A percentile compares a stretch with the other conserved stretches of the same genome.
Evolutionary conservation across 495 filamentous ascomycete genomes (phyloP).

Genomic region (Podospora tetraspora): DNA sequence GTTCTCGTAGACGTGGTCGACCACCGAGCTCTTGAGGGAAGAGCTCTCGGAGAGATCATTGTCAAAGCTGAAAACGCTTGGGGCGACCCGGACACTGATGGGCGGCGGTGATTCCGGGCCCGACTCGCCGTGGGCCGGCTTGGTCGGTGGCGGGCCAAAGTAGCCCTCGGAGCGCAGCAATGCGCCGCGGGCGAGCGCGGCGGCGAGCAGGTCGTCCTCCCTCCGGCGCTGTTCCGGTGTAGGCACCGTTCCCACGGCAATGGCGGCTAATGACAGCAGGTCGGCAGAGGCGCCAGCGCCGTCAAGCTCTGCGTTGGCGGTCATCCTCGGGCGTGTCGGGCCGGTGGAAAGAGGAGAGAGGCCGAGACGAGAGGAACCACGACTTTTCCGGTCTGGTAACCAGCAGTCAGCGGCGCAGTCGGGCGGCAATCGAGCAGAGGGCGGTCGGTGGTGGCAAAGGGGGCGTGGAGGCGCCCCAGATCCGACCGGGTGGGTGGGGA

Average conservation of each 20-base stretch:
- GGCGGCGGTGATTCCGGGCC: not conserved
- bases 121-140: not conserved
- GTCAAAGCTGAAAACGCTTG: slow-evolving; percentile 17
- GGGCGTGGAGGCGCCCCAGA: not conserved
- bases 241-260: slow-evolving; percentile 1
- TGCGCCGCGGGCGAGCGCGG: not conserved
- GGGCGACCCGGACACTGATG: not conserved
- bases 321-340: not conserved
- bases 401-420: not conserved
- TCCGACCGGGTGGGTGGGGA: not conserved
- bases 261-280: slow-evolving; percentile 7
- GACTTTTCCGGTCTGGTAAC: not conserved
- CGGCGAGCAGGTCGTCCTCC: slow-evolving; percentile 15
- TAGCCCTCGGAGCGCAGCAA: not conserved
- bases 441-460: not conserved
- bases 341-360: not conserved
- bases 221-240: not conserved
- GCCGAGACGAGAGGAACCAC: not conserved
- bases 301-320: not conserved
- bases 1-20: slow-evolving; percentile 35
- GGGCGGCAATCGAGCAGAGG: not conserved
- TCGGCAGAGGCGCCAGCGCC: not conserved
- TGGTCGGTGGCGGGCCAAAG: not conserved
- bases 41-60: slow-evolving; percentile 21
- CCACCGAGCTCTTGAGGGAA: slow-evolving; percentile 31